phyloP scores from a whole-genome alignment of 306 rosid species.

The Prosopis cineraria region DNA sequence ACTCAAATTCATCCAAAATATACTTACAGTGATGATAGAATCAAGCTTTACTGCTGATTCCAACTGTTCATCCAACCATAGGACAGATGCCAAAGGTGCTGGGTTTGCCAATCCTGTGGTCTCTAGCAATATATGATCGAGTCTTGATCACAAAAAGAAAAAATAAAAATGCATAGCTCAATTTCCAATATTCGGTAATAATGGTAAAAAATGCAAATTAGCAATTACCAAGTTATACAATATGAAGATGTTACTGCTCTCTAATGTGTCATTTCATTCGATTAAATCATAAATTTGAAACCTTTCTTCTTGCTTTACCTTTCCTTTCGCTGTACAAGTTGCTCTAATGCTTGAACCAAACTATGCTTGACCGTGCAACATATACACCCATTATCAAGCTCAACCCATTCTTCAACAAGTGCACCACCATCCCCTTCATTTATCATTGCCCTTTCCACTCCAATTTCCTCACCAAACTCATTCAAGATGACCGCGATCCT shows the following conservation, averaged over 20 bases:
- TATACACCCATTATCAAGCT: slow-evolving; percentile 89
- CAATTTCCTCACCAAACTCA: slow-evolving; percentile 96
- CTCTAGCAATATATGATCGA: slow-evolving; percentile 93
- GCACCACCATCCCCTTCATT: slow-evolving; percentile 94
- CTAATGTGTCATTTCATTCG: neutral
- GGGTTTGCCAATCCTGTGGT: slow-evolving; percentile 99
- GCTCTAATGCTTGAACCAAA: slow-evolving; percentile 93
- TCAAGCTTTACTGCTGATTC: slow-evolving; percentile 86
- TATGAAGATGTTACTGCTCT: neutral
- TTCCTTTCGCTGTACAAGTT: slow-evolving; percentile 86
- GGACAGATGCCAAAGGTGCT: slow-evolving; percentile 92
- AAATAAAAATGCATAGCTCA: slow-evolving; percentile 8
- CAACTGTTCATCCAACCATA: slow-evolving; percentile 97
- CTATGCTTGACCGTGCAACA: slow-evolving; percentile 94
- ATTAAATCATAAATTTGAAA: neutral
- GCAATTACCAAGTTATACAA: neutral
- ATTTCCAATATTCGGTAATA: neutral
- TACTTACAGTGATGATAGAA: slow-evolving; percentile 85
- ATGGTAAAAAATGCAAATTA: neutral
- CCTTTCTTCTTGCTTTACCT: slow-evolving; percentile 44
- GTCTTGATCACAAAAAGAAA: slow-evolving; percentile 44
- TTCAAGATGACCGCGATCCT: slow-evolving; percentile 92
- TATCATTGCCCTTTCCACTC: slow-evolving; percentile 96
- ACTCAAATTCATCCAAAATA: neutral
- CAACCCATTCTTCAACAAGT: slow-evolving; percentile 97